phyloP scores from a whole-genome alignment of 139 green algal species.

The Diplosphaera chodatii region DNA sequence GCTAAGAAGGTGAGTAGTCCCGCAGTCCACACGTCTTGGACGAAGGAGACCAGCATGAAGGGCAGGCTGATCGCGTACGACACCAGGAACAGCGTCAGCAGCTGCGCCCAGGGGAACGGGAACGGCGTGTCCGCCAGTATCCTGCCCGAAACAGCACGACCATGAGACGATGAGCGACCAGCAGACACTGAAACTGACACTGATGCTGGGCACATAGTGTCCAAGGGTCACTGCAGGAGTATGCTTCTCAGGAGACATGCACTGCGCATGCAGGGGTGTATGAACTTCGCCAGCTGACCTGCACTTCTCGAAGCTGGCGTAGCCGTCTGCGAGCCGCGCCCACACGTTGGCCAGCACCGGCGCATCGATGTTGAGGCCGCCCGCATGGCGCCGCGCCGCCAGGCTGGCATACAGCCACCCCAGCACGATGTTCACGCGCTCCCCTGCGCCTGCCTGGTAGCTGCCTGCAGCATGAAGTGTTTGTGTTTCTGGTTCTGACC shows the following conservation, averaged over 20 bases:
- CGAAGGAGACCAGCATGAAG: conserved; percentile 29
- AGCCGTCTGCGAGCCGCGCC: background rate
- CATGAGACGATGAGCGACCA: too few species aligned
- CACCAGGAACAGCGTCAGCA: conserved; percentile 45
- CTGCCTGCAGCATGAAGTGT: too few species aligned
- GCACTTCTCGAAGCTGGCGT: conserved; percentile 26
- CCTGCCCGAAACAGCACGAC: too few species aligned
- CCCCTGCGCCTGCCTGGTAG: conserved; percentile 15
- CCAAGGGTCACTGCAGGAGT: too few species aligned
- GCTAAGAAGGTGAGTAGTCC: conserved; percentile 20
- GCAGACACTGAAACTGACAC: too few species aligned
- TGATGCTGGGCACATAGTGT: too few species aligned
- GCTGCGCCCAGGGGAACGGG: conserved; percentile 57
- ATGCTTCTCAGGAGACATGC: too few species aligned
- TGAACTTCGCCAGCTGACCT: too few species aligned
- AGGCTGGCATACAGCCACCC: conserved; percentile 19
- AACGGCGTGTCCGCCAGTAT: conserved; percentile 58
- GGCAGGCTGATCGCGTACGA: conserved; percentile 31
- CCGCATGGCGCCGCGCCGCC: conserved; percentile 3
- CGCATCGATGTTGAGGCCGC: conserved; percentile 21
- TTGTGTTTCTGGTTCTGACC: too few species aligned
- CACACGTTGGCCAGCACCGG: conserved; percentile 18
- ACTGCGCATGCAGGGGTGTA: too few species aligned
- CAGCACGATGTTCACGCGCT: conserved; percentile 18
- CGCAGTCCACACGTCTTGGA: conserved; percentile 20